Percentiles rank a stretch among this genome's conserved stretches.
These are phyloP conservation scores for Mycena amicta DNA, from an alignment of 768 basidiomycete genomes.

Conservation along the genomic window DNA sequence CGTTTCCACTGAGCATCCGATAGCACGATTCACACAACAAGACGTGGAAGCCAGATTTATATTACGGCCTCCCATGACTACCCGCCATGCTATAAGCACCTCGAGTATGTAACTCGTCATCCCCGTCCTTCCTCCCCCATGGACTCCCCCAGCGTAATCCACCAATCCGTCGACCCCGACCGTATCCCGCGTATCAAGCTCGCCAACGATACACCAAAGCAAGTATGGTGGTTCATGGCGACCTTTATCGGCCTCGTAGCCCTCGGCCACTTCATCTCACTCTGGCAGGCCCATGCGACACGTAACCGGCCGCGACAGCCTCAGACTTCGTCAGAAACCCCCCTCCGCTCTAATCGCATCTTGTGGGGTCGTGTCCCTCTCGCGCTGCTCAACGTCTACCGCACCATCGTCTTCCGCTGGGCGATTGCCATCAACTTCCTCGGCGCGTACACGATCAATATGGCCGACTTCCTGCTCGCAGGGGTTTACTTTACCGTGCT, in stretches of 20 bases:
- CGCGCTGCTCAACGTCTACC: constrained; percentile 29
- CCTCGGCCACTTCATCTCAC: constrained; percentile 26
- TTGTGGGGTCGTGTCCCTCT: constrained; percentile 24
- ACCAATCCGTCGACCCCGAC: no score
- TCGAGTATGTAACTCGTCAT: no score
- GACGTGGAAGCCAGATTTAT: no score
- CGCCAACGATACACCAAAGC: constrained; percentile 29
- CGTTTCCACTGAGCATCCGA: no score
- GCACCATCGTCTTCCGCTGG: constrained; percentile 32
- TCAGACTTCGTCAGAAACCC: neutral
- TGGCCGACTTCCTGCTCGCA: constrained; percentile 33
- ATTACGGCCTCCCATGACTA: no score
- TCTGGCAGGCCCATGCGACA: constrained; percentile 9
- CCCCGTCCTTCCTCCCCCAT: constrained; percentile 4
- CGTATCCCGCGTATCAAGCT: constrained; percentile 13
- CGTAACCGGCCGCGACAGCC: neutral
- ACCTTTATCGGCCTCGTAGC: constrained; percentile 33
- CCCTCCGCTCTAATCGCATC: constrained; percentile 2
- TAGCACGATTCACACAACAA: no score
- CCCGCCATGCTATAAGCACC: no score
- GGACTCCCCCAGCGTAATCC: no score
- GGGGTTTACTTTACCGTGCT: constrained; percentile 30
- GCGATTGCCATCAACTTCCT: constrained; percentile 23
- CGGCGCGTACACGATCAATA: constrained; percentile 29
- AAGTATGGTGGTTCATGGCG: constrained; percentile 38